Evolutionary conservation across 106 monocot genomes (phyloP), one percentile per base, ranked within the genome.

Genomic region (Allium fistulosum): DNA sequence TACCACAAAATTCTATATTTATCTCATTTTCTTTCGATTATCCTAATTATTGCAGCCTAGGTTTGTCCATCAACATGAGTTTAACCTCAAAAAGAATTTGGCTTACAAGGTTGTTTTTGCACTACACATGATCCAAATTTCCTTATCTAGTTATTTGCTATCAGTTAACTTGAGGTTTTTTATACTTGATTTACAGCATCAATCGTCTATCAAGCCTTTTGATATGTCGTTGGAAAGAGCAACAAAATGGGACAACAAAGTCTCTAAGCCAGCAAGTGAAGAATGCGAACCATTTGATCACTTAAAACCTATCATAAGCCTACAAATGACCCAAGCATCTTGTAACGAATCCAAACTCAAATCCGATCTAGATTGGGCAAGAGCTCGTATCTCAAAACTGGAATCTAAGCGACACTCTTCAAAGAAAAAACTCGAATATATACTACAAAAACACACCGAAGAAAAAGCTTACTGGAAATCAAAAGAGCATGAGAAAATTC

Each of bases 161-260:
- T 37, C 5, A 4, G 4, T 37, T 37, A 37, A 37, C 37, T 37
- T 37, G 37, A 37, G 37, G 2, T 37, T 37, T 37, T 37, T 37
- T 37, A 37, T 37, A 37, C 37, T 37, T 37, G 37, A 37, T 37
- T 37, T 68, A 59, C 78, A 87, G 87, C 53, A 52, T 50, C 82
- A 75, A 53, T 65, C 58, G 48, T 77, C 81, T 51, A 55, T 63
- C 48, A 61, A 71, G 48, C 58, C 79, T 58, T 64, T 65, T 0
- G 70, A 87, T 71, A 69, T 57, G 17, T 71, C 78, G 18, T 80
- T 88, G 88, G 93, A 93, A 79, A 83, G 67, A 57, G 81, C 83
- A 59, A 86, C 93, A 1, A 93, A 93, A 68, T 93, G 92, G 92
- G 88, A 88, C 62, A 50, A 68, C 37, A 62, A 74, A 6, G 61